Base-by-base conservation (phyloP, 768 basidiomycete genomes). In the Agrocybe chaxingu region DNA sequence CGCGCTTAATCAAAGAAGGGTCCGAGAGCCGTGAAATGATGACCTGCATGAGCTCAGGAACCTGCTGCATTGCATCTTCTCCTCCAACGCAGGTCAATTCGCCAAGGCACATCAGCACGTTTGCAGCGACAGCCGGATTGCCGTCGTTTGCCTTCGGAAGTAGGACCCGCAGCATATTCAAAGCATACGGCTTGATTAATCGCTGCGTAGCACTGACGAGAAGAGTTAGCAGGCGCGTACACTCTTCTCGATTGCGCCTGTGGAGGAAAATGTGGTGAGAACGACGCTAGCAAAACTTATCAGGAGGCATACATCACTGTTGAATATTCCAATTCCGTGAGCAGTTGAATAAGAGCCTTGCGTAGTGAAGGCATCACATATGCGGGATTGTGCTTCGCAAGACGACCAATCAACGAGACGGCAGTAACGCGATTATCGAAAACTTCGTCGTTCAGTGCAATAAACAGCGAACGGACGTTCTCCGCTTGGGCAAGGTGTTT, bases 291-390 rank as follows among this genome's bases (percentile, higher is more conserved):
- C 36, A 47, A 18, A n/a, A 29, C 30, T 29, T 11, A 6, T 42
- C 1, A 7, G 13, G 44, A 12, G 10, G 60, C 61, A 24, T 49
- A 84, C 93, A 73, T 70, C 45, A 93, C 85, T 2, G 90, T 94
- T 3, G 94, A 92, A 62, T 98, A 98, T 70, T 98, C 95, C 34
- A 99, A 72, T 69, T 98, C 97, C 0, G 97, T 98, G 51, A 99
- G 74, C 6, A 99, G 79, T 64, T 98, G 96, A 48, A 98, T 97
- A 51, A 99, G 75, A 1, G 94, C 87, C 68, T 98, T 98, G 42
- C 97, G 81, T 18, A 99, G 74, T 3, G 92, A 93, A 7, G 97
- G 96, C 89, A 99, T 98, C 13, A 99, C 94, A 72, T 98, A 97
- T 11, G 97, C 97, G 0, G 97, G 97, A 62, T 99, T 99, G 68